Base-by-base conservation (phyloP, 2,329 filamentous ascomycete species). In the Fusarium fujikuroi region DNA sequence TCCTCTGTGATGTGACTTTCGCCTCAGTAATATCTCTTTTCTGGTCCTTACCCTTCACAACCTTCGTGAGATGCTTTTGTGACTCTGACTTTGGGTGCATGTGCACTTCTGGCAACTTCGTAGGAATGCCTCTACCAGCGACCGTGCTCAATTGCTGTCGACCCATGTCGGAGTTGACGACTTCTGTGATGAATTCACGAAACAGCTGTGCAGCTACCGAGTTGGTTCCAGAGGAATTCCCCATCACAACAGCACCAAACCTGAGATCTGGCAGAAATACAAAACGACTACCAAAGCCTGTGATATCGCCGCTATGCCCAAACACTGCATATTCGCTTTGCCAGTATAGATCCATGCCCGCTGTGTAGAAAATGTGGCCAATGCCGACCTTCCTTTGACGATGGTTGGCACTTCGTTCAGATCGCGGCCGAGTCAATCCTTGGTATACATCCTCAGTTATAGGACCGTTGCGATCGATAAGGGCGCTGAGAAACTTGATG, bases 401-500 rank as follows among this genome's bases (percentile, higher is more conserved):
- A 2, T 44, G 43, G 7, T 74, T 63, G 0, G 75, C 72, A 18
- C 72, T 56, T 15, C 70, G 36, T 10, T 76, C 63, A 6, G 72
- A 73, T 3, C 79, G 73, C 21, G 61, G 25, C 14, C 59, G 65
- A 3, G 73, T 46, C 6, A 81, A 47, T 1, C 75, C 78, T n/a
- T 69, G 28, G 37, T 77, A 77, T 1, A 81, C 46, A 10, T 63
- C 60, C 2, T 79, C 71, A 9, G 60, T 78, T 19, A 81, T 73
- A 0, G 77, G 79, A 0, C 54, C 66, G 23, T 77, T 57, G 1
- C 43, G 64, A 47, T 78, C 74, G 63, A 80, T 68, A 39, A 81
- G 50, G 1, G 78, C 78, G 39, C 73, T 70, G 50, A 80, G 68
- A 61, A 74, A 81, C 56, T 75, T 79, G 62, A 79, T 62, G 49